Evolutionary conservation across 495 filamentous ascomycete genomes (phyloP).

Genomic region (Platismatia glauca): DNA sequence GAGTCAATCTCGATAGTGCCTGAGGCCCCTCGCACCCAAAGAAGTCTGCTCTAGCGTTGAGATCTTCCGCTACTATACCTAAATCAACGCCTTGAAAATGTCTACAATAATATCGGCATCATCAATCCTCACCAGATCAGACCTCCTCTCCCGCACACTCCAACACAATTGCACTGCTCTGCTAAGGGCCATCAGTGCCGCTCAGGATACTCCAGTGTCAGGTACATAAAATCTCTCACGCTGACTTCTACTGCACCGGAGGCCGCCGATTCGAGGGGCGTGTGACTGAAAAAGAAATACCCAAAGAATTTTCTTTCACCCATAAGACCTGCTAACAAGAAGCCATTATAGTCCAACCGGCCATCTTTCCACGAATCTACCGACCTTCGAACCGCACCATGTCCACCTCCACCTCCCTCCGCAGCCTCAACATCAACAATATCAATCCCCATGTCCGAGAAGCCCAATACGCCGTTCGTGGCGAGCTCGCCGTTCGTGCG

Average conservation of each 20-base stretch:
- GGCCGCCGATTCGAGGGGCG: constrained; percentile 9
- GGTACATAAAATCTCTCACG: neutral
- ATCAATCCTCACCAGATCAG: constrained; percentile 16
- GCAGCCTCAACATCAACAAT: constrained; percentile 69
- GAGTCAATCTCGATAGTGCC: no score
- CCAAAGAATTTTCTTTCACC: neutral
- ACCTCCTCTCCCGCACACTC: constrained; percentile 12
- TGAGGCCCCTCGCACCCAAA: no score
- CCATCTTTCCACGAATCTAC: neutral
- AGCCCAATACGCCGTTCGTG: constrained; percentile 93
- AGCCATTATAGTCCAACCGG: neutral
- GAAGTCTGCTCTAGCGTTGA: constrained; percentile 2
- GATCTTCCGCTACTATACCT: constrained; percentile 1
- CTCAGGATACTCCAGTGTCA: neutral
- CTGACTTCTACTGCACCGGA: neutral
- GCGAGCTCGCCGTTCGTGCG: constrained; percentile 82
- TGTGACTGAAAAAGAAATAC: neutral
- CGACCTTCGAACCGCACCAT: constrained; percentile 39
- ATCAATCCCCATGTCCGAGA: constrained; percentile 80
- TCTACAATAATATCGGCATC: constrained; percentile 15
- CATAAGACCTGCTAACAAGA: neutral
- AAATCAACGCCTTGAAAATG: neutral
- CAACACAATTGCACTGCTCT: constrained; percentile 15
- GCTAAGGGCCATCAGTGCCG: neutral
- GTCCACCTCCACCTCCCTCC: constrained; percentile 44